Evolutionary conservation across 345 rosid species (phyloP).

Genomic region (Viola odorata): DNA sequence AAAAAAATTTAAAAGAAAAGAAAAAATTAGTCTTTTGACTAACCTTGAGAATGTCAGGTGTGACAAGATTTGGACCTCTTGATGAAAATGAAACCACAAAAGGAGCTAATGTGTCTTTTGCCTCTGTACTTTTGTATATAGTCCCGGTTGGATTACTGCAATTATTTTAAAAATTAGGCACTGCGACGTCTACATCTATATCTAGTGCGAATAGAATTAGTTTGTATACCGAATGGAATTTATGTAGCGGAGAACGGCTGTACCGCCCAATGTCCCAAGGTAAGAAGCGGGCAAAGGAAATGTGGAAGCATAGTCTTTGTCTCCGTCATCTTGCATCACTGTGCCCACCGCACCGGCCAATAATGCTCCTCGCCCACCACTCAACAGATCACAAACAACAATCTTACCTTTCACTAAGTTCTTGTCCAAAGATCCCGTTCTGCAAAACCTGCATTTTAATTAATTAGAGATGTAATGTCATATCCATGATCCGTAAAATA

Average conservation of each 20-base stretch:
- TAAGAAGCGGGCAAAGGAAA: slow-evolving; percentile 25
- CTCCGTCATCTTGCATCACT: slow-evolving; percentile 7
- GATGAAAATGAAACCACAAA: slow-evolving; percentile 40
- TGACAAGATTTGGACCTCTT: slow-evolving; percentile 45
- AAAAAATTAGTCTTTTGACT: not conserved
- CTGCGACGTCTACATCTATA: not conserved
- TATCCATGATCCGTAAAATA: not conserved
- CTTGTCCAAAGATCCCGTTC: slow-evolving; percentile 6
- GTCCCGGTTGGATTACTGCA: slow-evolving; percentile 28
- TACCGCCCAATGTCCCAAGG: slow-evolving; percentile 5
- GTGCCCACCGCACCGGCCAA: slow-evolving; percentile 31
- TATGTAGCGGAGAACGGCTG: slow-evolving; percentile 8
- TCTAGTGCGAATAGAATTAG: not conserved
- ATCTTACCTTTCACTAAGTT: slow-evolving; percentile 32
- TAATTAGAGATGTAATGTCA: not conserved
- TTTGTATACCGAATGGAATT: slow-evolving; percentile 15
- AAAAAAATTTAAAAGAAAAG: not conserved
- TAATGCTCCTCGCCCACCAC: slow-evolving; percentile 3
- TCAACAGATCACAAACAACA: slow-evolving; percentile 22
- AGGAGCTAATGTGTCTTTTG: slow-evolving; percentile 18
- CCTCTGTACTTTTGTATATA: slow-evolving; percentile 17
- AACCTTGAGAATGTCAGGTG: slow-evolving; percentile 47
- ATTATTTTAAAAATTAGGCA: not conserved
- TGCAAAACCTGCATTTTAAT: slow-evolving; percentile 18
- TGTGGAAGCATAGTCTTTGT: not conserved